Base-by-base conservation (phyloP, 1,139 yeast species). In the Diutina scorzettiae region DNA sequence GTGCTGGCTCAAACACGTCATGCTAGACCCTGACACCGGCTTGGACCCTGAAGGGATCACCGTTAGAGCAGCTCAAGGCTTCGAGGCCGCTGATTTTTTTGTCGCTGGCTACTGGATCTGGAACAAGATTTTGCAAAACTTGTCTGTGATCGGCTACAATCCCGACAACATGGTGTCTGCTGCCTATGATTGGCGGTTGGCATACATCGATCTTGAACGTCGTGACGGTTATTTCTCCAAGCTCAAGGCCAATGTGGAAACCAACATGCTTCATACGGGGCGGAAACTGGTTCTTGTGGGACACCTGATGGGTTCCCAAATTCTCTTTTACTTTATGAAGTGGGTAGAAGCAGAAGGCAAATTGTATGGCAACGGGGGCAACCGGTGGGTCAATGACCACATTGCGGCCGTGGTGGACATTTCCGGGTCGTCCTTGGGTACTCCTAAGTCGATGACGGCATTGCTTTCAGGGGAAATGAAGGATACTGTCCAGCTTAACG, bases 31-130 rank as follows among this genome's bases (percentile, higher is more conserved):
- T 0, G 79, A 76, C 46, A 89, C 98, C 0, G 98, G 98, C 0
- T 63, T 91, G 36, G 98, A 91, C 57, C 98, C 98, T 0, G 81
- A 83, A 0, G 73, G 81, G 42, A 73, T 84, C 52, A 81, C 71
- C 49, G 57, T 91, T 30, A 66, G 98, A 46, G 95, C 98, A 0
- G 93, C 96, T 0, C 95, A 85, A 56, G 98, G 98, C 0, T 85
- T 91, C 60, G 97, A 91, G 52, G 94, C 97, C 1, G 93, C 96
- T 0, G 98, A 91, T 61, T 91, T 87, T 60, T 91, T 91, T 56
- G 78, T 91, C 59, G 86, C 97, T 4, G 98, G 98, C 0, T 91
- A 91, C 60, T 91, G 98, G 98, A 85, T 91, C 52, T 91, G 98
- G 98, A 86, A 86, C 58, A 91, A 93, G 57, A 76, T 91, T 44